Conservation (phyloP, 2,329 filamentous ascomycete species). For the Penicillium sclerotiorum region DNA sequence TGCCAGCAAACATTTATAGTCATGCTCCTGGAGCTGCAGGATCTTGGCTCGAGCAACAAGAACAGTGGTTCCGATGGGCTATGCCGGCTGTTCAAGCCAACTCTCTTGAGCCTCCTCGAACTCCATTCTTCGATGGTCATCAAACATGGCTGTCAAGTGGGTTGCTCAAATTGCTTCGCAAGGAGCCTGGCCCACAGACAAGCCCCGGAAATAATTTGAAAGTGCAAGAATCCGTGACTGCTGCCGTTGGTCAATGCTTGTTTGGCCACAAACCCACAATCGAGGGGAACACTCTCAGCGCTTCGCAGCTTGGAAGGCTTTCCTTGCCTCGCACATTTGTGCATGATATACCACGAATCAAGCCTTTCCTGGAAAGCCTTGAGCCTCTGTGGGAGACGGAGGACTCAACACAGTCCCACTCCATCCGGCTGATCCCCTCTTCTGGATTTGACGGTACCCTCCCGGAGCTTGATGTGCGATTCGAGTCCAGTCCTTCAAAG, state of each 20-base stretch:
- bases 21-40: constrained; percentile 26
- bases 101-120: constrained; percentile 18
- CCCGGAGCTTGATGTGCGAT: constrained; percentile 40
- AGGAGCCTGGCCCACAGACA: constrained; percentile 2
- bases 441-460: constrained; percentile 22
- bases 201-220: constrained; percentile 2
- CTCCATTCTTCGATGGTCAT: constrained; percentile 34
- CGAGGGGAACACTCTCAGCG: constrained; percentile 26
- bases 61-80: constrained; percentile 44
- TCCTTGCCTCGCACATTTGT: constrained; percentile 36
- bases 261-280: constrained; percentile 32
- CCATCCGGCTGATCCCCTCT: constrained; percentile 39
- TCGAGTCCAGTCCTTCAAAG: constrained; percentile 22
- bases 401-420: constrained; percentile 23
- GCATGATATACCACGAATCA: constrained; percentile 36
- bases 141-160: constrained; percentile 34
- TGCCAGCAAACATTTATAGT: constrained; percentile 29
- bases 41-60: constrained; percentile 36
- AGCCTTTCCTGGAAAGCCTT: constrained; percentile 35
- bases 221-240: constrained; percentile 38
- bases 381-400: constrained; percentile 15
- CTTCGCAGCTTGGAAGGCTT: constrained; percentile 33
- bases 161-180: constrained; percentile 35
- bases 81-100: constrained; percentile 27
- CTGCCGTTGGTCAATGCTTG: constrained; percentile 43